phyloP scores from a whole-genome alignment of 2,329 filamentous ascomycete genomes.

The Aspergillus texensis region DNA sequence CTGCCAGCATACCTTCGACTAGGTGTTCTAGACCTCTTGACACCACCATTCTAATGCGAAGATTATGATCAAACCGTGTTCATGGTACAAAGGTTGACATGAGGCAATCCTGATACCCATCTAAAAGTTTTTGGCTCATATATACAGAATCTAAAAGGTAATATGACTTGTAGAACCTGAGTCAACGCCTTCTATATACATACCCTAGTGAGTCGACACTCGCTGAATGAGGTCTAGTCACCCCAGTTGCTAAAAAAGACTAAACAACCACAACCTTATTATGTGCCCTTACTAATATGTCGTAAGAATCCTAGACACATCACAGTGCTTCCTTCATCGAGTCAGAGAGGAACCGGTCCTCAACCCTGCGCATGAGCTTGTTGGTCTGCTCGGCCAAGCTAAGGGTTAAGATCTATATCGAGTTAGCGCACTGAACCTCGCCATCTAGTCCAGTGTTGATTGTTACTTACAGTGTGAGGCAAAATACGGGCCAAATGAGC shows the following conservation, averaged over 20 bases:
- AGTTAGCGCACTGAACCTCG: conserved; percentile 22
- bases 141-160: conserved; percentile 18
- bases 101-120: background rate
- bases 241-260: background rate
- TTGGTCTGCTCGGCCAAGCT: conserved; percentile 96
- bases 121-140: conserved; percentile 11
- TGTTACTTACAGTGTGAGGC: conserved; percentile 72
- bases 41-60: background rate
- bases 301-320: conserved; percentile 2
- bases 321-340: conserved; percentile 52
- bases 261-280: background rate
- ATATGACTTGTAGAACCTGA: conserved; percentile 11
- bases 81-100: background rate
- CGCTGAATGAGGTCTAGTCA: background rate
- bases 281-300: background rate
- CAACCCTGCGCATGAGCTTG: conserved; percentile 81
- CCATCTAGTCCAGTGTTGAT: background rate
- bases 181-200: conserved; percentile 25
- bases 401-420: conserved; percentile 74
- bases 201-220: background rate
- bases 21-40: background rate
- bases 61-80: background rate
- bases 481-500: conserved; percentile 92
- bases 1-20: background rate
- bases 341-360: conserved; percentile 60